Evolutionary conservation across 805 yeast genomes (phyloP), one percentile per base, ranked within the genome.

Genomic region (Yarrowia sp.): DNA sequence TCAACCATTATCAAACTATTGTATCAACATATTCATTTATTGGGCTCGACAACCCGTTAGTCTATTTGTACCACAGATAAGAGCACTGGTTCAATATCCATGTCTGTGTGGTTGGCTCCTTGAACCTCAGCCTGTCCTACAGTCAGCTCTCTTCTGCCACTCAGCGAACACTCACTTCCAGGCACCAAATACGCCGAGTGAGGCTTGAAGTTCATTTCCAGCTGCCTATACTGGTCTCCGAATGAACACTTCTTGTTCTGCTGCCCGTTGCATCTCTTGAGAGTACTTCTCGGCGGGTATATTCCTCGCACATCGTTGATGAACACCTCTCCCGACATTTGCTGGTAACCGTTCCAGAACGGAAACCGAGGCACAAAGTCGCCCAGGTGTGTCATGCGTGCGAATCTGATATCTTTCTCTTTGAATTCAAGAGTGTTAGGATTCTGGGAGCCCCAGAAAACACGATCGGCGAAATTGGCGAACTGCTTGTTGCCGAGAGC

Each of bases 161-260:
- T 47, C 2, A 47, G 10, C 16, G 58, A 51, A 35, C 58, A 51
- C n/a, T 35, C 42, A 24, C 42, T 51, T 33, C 58, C 42, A 6
- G 58, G 58, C 42, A 51, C 58, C 42, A 51, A 21, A 14, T 51
- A 51, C 13, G 58, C 58, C 16, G 58, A 51, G 18, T 51, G 58
- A 4, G 58, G 42, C 31, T 32, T 31, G 36, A 51, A 33, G 32
- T 51, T 51, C 58, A 51, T 33, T 35, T 33, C 42, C 58, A 51
- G 32, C 42, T 51, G 32, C 6, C 58, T 27, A n/a, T 33, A 33
- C 42, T 51, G 41, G 42, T 51, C 58, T 16, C 58, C 58, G 25
- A 35, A 51, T 18, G 58, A 51, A 32, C 58, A 51, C 22, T 35
- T n/a, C 8, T 12, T 10, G 29, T 51, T 51, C 14, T 51, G 41